These are phyloP conservation scores for Cyclotella cryptica DNA, from an alignment of 108 stramenopile genomes.

Conservation along the genomic window DNA sequence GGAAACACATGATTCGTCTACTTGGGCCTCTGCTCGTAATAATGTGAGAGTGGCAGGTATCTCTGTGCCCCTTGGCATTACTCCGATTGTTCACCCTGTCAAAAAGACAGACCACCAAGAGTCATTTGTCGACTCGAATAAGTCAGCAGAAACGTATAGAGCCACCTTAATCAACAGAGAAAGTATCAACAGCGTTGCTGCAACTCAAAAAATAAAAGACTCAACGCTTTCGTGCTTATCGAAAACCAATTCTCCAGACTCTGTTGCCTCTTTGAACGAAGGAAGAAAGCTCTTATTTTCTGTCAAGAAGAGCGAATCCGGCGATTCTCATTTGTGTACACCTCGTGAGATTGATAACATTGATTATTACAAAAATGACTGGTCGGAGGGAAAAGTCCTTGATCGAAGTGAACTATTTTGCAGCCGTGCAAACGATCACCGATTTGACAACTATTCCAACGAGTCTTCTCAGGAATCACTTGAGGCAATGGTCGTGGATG, in stretches of 20 bases:
- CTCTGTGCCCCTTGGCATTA: background rate
- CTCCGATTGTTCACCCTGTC: background rate
- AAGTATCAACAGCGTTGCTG: background rate
- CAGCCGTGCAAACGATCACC: background rate
- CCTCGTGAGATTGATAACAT: background rate
- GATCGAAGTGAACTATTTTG: background rate
- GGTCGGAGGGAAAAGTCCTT: background rate
- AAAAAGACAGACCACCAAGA: background rate
- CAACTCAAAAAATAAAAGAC: background rate
- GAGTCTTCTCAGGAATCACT: background rate
- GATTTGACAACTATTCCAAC: background rate
- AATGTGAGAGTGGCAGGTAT: background rate
- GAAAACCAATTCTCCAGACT: conserved; percentile 35
- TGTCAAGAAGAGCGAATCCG: background rate
- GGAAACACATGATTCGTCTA: background rate
- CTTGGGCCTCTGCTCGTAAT: background rate
- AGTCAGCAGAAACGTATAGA: background rate
- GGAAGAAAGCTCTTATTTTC: conserved; percentile 16
- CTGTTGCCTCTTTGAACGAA: conserved; percentile 26
- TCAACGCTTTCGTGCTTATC: conserved; percentile 2
- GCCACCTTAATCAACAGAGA: background rate
- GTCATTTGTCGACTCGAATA: background rate
- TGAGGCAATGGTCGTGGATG: background rate
- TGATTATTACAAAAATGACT: background rate
- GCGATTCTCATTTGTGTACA: background rate